phyloP scores from a whole-genome alignment of 2,329 filamentous ascomycete species.

The Xylariaceae sp. region DNA sequence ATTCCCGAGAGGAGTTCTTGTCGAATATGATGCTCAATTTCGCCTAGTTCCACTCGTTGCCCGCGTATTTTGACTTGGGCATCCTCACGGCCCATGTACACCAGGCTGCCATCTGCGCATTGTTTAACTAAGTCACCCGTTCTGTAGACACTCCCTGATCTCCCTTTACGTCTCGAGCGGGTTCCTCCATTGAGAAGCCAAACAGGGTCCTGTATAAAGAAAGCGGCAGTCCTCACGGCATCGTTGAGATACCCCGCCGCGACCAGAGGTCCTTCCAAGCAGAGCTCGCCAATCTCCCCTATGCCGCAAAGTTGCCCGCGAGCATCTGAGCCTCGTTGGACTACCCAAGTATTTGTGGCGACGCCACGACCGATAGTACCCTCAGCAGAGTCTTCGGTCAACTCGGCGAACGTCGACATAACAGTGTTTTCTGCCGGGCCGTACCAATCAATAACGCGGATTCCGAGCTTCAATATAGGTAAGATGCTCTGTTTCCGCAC shows the following conservation, averaged over 20 bases:
- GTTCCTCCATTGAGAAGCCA: slow-evolving; percentile 10
- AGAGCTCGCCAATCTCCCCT: slow-evolving; percentile 11
- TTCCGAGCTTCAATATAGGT: not conserved
- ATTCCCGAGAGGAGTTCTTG: not conserved
- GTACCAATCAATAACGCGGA: slow-evolving; percentile 6
- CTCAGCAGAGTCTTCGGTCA: not conserved
- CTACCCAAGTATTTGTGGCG: slow-evolving; percentile 9
- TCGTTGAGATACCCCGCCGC: slow-evolving; percentile 15
- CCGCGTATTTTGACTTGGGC: slow-evolving; percentile 57
- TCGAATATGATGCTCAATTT: slow-evolving; percentile 45
- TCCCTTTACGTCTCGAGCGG: too few species aligned
- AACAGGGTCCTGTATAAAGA: slow-evolving; percentile 10
- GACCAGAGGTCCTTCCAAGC: slow-evolving; percentile 15
- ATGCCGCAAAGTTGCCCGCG: slow-evolving; percentile 5
- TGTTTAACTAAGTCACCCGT: slow-evolving; percentile 31
- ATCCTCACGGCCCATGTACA: slow-evolving; percentile 51
- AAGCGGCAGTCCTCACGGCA: slow-evolving; percentile 7
- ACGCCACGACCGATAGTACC: not conserved
- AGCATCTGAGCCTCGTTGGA: not conserved
- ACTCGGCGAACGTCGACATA: slow-evolving; percentile 2
- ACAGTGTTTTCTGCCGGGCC: slow-evolving; percentile 11
- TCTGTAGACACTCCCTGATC: slow-evolving; percentile 52
- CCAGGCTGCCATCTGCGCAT: slow-evolving; percentile 45
- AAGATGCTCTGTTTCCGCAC: not conserved
- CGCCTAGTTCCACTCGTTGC: slow-evolving; percentile 52